Percentiles rank a stretch among this genome's conserved stretches.
phyloP scores from a whole-genome alignment of 495 filamentous ascomycete genomes.

The Cercophora samala region DNA sequence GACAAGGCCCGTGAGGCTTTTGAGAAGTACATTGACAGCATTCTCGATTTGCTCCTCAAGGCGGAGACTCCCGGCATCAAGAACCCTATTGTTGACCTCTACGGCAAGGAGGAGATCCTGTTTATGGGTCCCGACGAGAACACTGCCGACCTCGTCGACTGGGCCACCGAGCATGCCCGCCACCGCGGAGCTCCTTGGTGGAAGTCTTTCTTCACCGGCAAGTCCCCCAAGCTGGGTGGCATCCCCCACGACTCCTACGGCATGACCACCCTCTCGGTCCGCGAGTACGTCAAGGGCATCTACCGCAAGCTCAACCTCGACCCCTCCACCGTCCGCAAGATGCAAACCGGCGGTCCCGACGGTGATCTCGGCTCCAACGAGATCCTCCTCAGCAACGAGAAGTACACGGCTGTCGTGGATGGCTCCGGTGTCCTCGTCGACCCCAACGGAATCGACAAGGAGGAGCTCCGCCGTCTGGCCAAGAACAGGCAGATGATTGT shows the following conservation, averaged over 20 bases:
- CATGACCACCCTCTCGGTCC: constrained; percentile 96
- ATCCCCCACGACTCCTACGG: constrained; percentile 95
- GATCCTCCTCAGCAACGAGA: constrained; percentile 92
- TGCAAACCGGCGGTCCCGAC: constrained; percentile 97
- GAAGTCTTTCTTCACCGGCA: constrained; percentile 99
- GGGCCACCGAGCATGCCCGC: constrained; percentile 94
- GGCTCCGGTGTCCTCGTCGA: constrained; percentile 93
- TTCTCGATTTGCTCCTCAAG: constrained; percentile 87
- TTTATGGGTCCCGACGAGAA: constrained; percentile 99
- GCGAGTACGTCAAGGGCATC: constrained; percentile 92
- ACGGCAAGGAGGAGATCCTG: constrained; percentile 90
- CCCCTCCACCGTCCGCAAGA: constrained; percentile 75
- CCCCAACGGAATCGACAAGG: constrained; percentile 79
- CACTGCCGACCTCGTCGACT: constrained; percentile 93
- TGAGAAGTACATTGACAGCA: constrained; percentile 99
- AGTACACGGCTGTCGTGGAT: constrained; percentile 89
- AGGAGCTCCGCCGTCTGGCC: constrained; percentile 79
- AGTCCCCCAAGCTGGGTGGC: constrained; percentile 90
- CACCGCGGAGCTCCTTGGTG: constrained; percentile 91
- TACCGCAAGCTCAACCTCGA: constrained; percentile 93
- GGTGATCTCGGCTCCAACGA: constrained; percentile 97
- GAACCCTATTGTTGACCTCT: constrained; percentile 92
- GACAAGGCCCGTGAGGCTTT: constrained; percentile 89
- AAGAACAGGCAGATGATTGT: constrained; percentile 86
- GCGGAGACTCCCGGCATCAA: constrained; percentile 94